Conservation (phyloP, 192 early-diverging fungal genomes). For the Mortierella alpina region DNA sequence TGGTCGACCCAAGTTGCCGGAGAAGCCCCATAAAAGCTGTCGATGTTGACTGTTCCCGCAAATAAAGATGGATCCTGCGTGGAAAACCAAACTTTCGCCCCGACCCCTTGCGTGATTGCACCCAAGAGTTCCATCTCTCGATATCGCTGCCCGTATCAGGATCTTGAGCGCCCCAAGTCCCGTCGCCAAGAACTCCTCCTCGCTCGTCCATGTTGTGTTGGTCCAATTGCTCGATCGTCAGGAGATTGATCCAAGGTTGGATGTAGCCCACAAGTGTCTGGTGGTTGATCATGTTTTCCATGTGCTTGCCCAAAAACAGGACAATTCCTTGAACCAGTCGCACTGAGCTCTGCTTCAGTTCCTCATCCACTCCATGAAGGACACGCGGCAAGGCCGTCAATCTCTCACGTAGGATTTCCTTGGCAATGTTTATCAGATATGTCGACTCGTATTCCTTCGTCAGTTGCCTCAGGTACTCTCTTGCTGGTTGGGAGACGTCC, state of each 20-base stretch:
- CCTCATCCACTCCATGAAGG: constrained; percentile 34
- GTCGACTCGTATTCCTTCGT: constrained; percentile 2
- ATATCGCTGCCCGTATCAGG: background rate
- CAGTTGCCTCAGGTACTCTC: background rate
- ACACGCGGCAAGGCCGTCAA: constrained; percentile 29
- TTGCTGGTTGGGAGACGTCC: constrained; percentile 17
- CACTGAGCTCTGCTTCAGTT: constrained; percentile 17
- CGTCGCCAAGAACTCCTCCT: constrained; percentile 19
- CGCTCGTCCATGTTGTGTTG: constrained; percentile 48
- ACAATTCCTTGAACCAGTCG: constrained; percentile 19
- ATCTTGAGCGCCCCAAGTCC: background rate
- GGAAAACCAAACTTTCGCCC: constrained; percentile 49
- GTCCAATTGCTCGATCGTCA: constrained; percentile 43
- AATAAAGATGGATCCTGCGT: constrained; percentile 31
- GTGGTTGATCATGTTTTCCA: constrained; percentile 26
- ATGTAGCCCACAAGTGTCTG: constrained; percentile 21
- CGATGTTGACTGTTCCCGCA: constrained; percentile 30
- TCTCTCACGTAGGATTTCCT: constrained; percentile 35
- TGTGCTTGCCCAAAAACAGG: constrained; percentile 25
- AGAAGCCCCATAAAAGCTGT: constrained; percentile 28
- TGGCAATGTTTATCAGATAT: constrained; percentile 11
- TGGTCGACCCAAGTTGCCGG: constrained; percentile 35
- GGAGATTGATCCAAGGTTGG: constrained; percentile 32
- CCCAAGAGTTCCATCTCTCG: constrained; percentile 21
- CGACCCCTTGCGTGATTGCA: constrained; percentile 8